Evolutionary conservation across 2,329 filamentous ascomycete genomes (phyloP).

Genomic region (Penicillium freii): DNA sequence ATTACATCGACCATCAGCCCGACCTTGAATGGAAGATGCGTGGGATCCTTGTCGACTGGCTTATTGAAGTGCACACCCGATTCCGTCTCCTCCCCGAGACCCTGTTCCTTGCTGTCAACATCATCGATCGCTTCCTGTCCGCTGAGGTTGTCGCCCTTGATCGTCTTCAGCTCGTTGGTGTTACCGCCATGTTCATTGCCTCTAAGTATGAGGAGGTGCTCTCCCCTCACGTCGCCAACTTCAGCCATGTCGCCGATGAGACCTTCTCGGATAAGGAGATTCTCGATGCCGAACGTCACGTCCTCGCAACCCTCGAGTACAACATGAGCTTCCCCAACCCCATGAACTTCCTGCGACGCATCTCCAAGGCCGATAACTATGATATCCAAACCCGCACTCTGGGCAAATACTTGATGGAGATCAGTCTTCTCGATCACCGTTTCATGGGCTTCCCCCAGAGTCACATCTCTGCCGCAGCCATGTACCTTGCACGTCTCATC

Average conservation of each 20-base stretch:
- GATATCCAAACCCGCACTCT: slow-evolving; percentile 96
- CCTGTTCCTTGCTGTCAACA: slow-evolving; percentile 93
- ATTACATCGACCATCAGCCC: slow-evolving; percentile 93
- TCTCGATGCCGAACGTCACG: slow-evolving; percentile 91
- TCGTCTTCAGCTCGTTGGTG: slow-evolving; percentile 91
- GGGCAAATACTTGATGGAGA: slow-evolving; percentile 97
- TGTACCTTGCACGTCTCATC: slow-evolving; percentile 91
- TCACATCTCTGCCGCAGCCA: slow-evolving; percentile 84
- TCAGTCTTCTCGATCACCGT: slow-evolving; percentile 89
- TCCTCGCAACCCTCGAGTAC: slow-evolving; percentile 87
- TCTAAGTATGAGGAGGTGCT: slow-evolving; percentile 99
- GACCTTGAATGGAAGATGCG: slow-evolving; percentile 99
- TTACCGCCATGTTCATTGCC: slow-evolving; percentile 99
- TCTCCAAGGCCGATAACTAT: slow-evolving; percentile 99
- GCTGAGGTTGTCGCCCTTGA: slow-evolving; percentile 94
- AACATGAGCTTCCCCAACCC: slow-evolving; percentile 98
- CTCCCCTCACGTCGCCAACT: slow-evolving; percentile 94
- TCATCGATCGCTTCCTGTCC: slow-evolving; percentile 96
- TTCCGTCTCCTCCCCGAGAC: slow-evolving; percentile 96
- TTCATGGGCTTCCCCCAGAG: slow-evolving; percentile 89
- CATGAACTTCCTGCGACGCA: slow-evolving; percentile 98
- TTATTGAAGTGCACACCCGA: slow-evolving; percentile 95
- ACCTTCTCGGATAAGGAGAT: slow-evolving; percentile 95
- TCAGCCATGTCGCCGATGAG: slow-evolving; percentile 94
- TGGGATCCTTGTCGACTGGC: slow-evolving; percentile 94